Base-by-base conservation (phyloP, 2,329 filamentous ascomycete species). In the Malbranchea zuffiana region DNA sequence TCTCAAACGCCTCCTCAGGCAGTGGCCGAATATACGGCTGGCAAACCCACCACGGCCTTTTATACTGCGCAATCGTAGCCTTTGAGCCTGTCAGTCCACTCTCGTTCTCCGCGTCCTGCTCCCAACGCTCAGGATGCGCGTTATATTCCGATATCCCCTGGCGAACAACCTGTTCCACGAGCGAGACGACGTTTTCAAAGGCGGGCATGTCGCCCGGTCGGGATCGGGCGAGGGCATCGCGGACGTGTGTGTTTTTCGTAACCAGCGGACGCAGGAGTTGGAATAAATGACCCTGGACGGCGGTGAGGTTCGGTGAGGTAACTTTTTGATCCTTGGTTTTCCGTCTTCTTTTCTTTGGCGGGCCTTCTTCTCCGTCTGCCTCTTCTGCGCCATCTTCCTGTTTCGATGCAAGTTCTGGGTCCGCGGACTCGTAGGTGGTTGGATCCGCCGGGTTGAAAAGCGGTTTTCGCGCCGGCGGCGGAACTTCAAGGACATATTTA, bases 261-360 rank as follows among this genome's bases (percentile, higher is more conserved):
- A 98, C 78, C 16, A 96, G 72, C 20, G 88, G 78, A 11, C 88
- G 75, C 15, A 96, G 72, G 17, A 98, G 72, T 56, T 93, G 82
- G 67, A 98, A 98, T 28, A 95, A 73, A 59, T 98, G 90, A 1
- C 85, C 77, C 59, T 96, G 87, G 70, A 95, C 83, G 21, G 78
- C 78, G 7, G 73, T 69, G 32, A 94, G 67, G 56, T 90, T 96
- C 3, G 72, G 68, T 16, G 71, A 69, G 3, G 54, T 57, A 64
- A 74, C 50, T 42, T 50, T 45, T 45, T 66, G 67, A 42, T 31
- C 34, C 18, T 41, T 46, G 56, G 61, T 26, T 62, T 59, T 52
- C 47, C 63, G 66, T 34, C 67, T 65, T 37, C 61, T 62, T 44
- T 72, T 60, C 41, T 63, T 59, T 11, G 68, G 65, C 19, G 71